phyloP scores from a whole-genome alignment of 306 rosid species.

The Prunus mongolica region DNA sequence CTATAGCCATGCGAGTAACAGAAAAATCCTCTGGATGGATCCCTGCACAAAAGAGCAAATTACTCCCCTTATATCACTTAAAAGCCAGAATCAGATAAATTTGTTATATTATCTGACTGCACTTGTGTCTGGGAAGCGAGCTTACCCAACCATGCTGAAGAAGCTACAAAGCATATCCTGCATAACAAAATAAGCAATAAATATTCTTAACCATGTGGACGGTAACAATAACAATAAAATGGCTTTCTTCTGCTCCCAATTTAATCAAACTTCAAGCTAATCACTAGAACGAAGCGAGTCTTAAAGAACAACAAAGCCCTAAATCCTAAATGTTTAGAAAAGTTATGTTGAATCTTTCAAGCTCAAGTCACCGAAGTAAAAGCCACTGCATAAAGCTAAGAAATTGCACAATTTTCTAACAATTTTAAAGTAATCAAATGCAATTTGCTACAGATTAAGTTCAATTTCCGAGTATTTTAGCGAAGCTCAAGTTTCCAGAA shows the following conservation, averaged over 20 bases:
- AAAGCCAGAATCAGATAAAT: conserved; percentile 22
- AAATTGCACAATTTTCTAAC: not conserved
- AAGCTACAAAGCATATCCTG: conserved; percentile 99
- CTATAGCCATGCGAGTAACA: conserved; percentile 89
- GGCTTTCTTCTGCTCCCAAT: not conserved
- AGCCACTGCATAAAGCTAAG: not conserved
- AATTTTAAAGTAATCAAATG: not conserved
- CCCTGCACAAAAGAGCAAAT: conserved; percentile 52
- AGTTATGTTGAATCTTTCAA: not conserved
- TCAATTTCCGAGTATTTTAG: not conserved
- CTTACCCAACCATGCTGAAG: conserved; percentile 92
- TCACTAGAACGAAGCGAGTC: not conserved
- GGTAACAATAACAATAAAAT: not conserved
- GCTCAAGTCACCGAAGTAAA: not conserved
- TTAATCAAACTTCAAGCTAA: not conserved
- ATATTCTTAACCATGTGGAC: not conserved
- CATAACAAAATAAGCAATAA: conserved; percentile 31
- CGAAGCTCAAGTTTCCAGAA: not conserved
- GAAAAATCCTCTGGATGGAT: conserved; percentile 81
- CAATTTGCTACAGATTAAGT: not conserved
- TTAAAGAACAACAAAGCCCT: not conserved
- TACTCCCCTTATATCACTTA: conserved; percentile 15
- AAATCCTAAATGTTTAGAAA: not conserved
- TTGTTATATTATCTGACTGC: not conserved
- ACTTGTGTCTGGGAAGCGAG: conserved; percentile 15